These are phyloP conservation scores for Solanum sparsipilum DNA, from an alignment of 257 asterid genomes.

Conservation along the genomic window DNA sequence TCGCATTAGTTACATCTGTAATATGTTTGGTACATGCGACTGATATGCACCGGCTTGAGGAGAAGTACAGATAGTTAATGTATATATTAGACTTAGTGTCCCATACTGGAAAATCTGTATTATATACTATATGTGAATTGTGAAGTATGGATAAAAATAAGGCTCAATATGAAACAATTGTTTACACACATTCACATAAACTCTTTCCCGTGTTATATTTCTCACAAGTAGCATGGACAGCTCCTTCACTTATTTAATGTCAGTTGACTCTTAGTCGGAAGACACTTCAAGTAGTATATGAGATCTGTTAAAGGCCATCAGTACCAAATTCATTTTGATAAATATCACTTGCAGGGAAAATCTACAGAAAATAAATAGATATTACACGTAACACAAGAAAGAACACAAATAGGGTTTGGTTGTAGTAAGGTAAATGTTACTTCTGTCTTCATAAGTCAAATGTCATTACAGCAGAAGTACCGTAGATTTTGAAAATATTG, in stretches of 20 bases:
- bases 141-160: neutral
- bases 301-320: neutral
- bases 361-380: neutral
- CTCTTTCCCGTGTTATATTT: neutral
- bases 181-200: neutral
- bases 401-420: neutral
- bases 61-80: neutral
- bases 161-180: neutral
- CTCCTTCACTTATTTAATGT: neutral
- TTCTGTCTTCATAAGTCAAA: neutral
- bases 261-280: neutral
- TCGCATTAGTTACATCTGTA: neutral
- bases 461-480: conserved; percentile 23
- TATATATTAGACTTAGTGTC: neutral
- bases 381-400: neutral
- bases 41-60: neutral
- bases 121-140: neutral
- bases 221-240: neutral
- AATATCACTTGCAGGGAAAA: neutral
- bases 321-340: neutral
- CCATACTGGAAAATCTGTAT: neutral
- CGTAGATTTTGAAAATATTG: conserved; percentile 47
- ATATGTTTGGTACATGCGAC: neutral
- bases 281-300: neutral
- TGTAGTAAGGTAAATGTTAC: neutral